phyloP scores from a whole-genome alignment of 352 stramenopile species.

The Phytophthora tubulina region DNA sequence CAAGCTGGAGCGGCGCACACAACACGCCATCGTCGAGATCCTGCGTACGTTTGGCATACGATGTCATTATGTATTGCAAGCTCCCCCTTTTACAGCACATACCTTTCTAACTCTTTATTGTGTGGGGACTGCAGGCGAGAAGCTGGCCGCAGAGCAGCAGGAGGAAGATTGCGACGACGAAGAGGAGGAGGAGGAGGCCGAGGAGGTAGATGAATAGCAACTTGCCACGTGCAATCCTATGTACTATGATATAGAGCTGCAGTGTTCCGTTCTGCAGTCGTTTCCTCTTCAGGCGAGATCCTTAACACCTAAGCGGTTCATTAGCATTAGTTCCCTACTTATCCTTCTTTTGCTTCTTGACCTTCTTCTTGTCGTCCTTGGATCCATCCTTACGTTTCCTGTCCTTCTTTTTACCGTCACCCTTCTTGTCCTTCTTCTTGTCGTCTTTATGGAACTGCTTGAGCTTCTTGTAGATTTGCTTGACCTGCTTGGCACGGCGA shows the following conservation, averaged over 20 bases:
- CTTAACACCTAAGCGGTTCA: conserved; percentile 7
- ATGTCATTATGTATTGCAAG: neutral
- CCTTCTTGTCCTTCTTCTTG: conserved; percentile 75
- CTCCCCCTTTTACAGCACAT: no score
- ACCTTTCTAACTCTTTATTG: neutral
- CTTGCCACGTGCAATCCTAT: conserved; percentile 31
- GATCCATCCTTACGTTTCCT: conserved; percentile 78
- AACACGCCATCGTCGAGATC: conserved; percentile 90
- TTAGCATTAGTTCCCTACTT: conserved; percentile 30
- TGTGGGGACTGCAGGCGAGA: conserved; percentile 61
- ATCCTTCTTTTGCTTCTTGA: conserved; percentile 68
- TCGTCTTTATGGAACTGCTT: conserved; percentile 84
- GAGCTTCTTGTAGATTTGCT: conserved; percentile 90
- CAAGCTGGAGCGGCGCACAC: conserved; percentile 87
- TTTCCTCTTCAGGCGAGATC: neutral
- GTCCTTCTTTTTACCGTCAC: conserved; percentile 69
- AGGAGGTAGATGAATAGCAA: conserved; percentile 38
- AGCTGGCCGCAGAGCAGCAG: conserved; percentile 78
- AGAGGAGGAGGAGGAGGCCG: conserved; percentile 56
- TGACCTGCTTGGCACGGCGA: conserved; percentile 71
- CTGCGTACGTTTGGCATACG: conserved; percentile 58
- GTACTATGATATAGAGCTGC: conserved; percentile 37
- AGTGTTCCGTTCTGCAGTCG: conserved; percentile 1
- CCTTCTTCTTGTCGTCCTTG: conserved; percentile 65
- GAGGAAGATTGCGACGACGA: conserved; percentile 70